These are phyloP conservation scores for Pythium phragmitis DNA, from an alignment of 352 stramenopile species.

Conservation along the genomic window DNA sequence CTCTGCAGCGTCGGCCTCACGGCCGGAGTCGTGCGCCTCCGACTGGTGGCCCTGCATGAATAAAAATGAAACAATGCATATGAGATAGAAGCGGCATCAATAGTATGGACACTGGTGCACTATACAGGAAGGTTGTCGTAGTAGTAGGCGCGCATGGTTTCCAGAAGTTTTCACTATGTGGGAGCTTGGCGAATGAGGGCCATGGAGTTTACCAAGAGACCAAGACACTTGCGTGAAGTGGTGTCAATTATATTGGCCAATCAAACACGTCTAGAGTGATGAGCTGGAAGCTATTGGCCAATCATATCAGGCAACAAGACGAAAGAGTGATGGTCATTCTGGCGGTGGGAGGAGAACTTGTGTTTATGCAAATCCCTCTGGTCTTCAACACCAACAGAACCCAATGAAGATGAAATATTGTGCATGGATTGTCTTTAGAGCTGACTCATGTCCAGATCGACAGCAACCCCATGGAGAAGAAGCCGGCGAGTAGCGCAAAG, in stretches of 20 bases:
- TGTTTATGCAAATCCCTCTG: not conserved
- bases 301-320: constrained; percentile 1
- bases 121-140: constrained; percentile 29
- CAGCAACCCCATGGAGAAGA: constrained; percentile 59
- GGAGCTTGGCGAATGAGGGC: constrained; percentile 21
- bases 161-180: not conserved
- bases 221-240: not conserved
- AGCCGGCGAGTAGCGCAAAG: constrained; percentile 52
- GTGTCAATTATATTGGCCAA: constrained; percentile 14
- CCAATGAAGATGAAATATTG: too few relatives aligned
- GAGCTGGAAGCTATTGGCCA: constrained; percentile 23
- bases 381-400: too few relatives aligned
- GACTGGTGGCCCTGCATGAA: constrained; percentile 24
- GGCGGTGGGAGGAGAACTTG: not conserved
- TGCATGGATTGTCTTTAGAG: not conserved
- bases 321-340: not conserved
- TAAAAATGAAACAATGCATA: not conserved
- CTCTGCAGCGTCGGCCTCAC: constrained; percentile 14
- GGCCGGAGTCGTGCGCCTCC: constrained; percentile 25
- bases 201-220: not conserved
- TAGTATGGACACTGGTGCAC: not conserved
- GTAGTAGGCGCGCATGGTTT: constrained; percentile 28
- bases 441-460: constrained; percentile 62
- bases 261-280: constrained; percentile 2
- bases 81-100: not conserved